Base-by-base conservation (phyloP, 2,329 filamentous ascomycete genomes). In the Penicillium digitatum region DNA sequence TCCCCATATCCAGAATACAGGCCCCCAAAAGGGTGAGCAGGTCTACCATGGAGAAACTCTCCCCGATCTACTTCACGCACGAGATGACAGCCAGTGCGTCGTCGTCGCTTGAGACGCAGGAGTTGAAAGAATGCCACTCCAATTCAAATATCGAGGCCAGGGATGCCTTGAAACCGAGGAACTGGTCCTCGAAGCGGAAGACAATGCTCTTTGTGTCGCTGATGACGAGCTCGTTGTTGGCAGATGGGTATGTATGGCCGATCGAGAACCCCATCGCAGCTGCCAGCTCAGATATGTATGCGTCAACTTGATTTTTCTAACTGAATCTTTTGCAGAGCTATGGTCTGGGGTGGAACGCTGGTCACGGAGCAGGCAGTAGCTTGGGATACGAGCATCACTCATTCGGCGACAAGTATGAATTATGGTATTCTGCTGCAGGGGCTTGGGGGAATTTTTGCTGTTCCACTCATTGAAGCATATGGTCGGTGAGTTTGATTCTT, bases 261-360 rank as follows among this genome's bases (percentile, higher is more conserved):
- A 53, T 48, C 11, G 14, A 9, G 10, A 29, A 48, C 42, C 2
- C 1, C 11, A 42, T 37, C n/a, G n/a, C 27, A 8, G 5, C 14
- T 27, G 5, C 40, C 18, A 48, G 14, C 39, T 44, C 10, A 32
- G 22, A 35, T n/a, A 27, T 49, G n/a, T 31, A 47, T 47, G 5
- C 14, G 32, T 32, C 32, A 10, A 46, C n/a, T n/a, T 42, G 16
- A 22, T 27, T 10, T 39, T 12, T 37, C 37, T 54, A 43, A 43
- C 46, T 38, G 1, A 34, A 16, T 10, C 10, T 45, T 2, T 22
- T 48, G 18, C 44, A 72, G 71, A 26, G 71, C 64, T 29, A 74
- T 74, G 72, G 71, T 70, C 18, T 74, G 72, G 72, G 72, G 72
- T n/a, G 63, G 70, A n/a, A 74, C 72, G 1, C 54, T 74, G 40